Conservation (phyloP, 2,329 filamentous ascomycete species). For the Penicillium nordicum region DNA sequence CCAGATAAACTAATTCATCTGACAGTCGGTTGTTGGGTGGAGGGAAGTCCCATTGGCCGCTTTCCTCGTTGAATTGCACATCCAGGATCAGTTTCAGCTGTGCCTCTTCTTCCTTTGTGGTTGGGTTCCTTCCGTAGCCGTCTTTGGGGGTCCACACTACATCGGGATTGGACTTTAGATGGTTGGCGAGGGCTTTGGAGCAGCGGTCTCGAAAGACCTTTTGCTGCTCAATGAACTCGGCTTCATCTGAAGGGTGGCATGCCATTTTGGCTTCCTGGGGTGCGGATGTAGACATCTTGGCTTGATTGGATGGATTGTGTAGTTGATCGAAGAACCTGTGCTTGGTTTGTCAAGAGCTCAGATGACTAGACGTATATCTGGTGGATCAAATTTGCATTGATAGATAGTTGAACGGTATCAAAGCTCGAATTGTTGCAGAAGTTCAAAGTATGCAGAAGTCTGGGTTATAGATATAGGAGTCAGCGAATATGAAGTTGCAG, state of each 20-base stretch:
- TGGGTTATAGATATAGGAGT: not conserved
- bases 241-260: not conserved
- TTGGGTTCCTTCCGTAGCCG: not conserved
- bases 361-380: not conserved
- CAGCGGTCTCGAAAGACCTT: not conserved
- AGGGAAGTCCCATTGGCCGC: constrained; percentile 6
- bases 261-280: not conserved
- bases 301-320: not conserved
- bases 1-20: constrained; percentile 19
- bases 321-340: not conserved
- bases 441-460: not conserved
- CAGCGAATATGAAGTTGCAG: not conserved
- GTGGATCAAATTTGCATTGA: not conserved
- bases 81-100: constrained; percentile 3
- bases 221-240: not conserved
- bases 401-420: not conserved
- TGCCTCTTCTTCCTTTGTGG: not conserved
- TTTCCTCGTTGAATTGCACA: not conserved
- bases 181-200: not conserved
- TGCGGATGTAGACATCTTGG: not conserved
- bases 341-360: not conserved
- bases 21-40: constrained; percentile 14
- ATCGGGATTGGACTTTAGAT: not conserved
- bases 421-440: not conserved
- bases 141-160: not conserved